Base-by-base conservation (phyloP, 305 asterid genomes). In the Solanum hybrid region DNA sequence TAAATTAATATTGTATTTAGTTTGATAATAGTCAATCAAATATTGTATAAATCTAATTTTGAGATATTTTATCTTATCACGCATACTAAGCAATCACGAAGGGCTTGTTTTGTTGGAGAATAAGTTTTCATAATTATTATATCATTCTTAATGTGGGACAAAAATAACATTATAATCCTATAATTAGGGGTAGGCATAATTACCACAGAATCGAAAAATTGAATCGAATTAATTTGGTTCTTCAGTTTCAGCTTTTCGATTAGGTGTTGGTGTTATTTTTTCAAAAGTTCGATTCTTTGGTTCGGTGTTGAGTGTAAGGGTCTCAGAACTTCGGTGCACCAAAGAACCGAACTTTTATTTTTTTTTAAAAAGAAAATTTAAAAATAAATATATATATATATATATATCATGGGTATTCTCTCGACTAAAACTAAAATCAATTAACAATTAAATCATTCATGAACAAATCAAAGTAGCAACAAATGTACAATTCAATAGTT, bases 281-380 rank as follows among this genome's bases (percentile, higher is more conserved):
- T 46, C 3, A 14, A 46, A 46, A 46, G 64, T 46, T 46, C 1
- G 7, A 2, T 42, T 9, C 1, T 37, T 37, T 8, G 38, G 38
- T 36, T 36, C 1, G 4, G 10, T 36, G 38, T 36, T 36, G 38
- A 36, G 11, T 13, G 60, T 46, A 46, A 46, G 22, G 7, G 3
- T 14, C 3, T 14, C 7, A 5, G 0, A 46, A 46, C 22, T 14
- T 46, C 60, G 7, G 1, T 46, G 64, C 64, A 46, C 3, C 7
- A 0, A 46, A 46, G 0, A 46, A 2, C 0, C 3, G 0, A 46
- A 46, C 4, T 46, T 46, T 46, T 5, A 14, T 13, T 46, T 2
- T 11, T 40, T 40, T 11, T 10, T 8, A 31, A 36, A 37, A 11
- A 11, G 1, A 1, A 4, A 42, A 42, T 13, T 37, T 37, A 7